phyloP scores from a whole-genome alignment of 169 alveolate species.

The Plasmodium falciparum region DNA sequence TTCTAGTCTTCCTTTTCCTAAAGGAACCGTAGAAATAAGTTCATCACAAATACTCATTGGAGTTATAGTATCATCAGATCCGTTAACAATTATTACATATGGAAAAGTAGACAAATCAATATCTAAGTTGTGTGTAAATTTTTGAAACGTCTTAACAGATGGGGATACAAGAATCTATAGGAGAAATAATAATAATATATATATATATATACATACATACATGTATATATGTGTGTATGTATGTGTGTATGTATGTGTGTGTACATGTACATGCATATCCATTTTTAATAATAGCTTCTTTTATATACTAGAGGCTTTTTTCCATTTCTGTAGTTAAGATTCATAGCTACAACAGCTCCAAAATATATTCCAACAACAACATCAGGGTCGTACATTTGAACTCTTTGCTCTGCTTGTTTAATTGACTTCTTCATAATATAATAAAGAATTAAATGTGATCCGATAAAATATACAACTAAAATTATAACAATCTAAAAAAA shows the following conservation, averaged over 20 bases:
- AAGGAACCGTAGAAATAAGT: constrained; percentile 45
- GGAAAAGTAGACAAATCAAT: constrained; percentile 64
- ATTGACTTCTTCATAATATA: constrained; percentile 72
- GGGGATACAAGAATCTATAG: constrained; percentile 68
- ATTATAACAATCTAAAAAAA: constrained; percentile 24
- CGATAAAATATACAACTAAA: constrained; percentile 55
- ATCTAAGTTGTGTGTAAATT: constrained; percentile 66
- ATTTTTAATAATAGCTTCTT: background rate
- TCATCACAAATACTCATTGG: constrained; percentile 35
- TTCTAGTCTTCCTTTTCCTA: constrained; percentile 73
- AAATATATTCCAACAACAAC: constrained; percentile 71
- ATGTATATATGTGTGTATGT: too few species aligned
- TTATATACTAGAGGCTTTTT: constrained; percentile 52
- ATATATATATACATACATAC: background rate
- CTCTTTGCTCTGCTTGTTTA: constrained; percentile 74
- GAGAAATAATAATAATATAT: background rate
- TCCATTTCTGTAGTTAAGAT: constrained; percentile 69
- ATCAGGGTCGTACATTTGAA: constrained; percentile 53
- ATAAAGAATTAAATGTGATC: constrained; percentile 58
- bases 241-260: background rate
- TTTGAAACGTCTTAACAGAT: constrained; percentile 71
- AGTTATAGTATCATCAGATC: constrained; percentile 61
- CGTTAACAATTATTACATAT: constrained; percentile 73
- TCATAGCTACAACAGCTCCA: constrained; percentile 77
- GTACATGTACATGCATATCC: background rate